Evolutionary conservation across 73 alveolate genomes (phyloP).

Genomic region (Stentor coeruleus): DNA sequence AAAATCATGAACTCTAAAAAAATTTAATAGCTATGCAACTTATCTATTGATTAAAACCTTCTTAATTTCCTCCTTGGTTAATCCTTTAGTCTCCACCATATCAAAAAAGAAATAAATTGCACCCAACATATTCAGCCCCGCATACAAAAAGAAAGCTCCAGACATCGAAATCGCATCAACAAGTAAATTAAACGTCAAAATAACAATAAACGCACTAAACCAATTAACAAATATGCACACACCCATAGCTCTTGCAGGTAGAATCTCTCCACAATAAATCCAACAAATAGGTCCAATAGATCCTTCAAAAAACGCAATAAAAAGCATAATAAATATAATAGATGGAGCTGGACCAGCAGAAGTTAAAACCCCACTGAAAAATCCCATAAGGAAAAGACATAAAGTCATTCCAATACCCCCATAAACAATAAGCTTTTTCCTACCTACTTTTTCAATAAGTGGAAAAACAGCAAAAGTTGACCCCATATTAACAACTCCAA

Average conservation of each 20-base stretch:
- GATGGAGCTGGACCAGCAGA: not conserved
- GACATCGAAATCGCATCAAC: not conserved
- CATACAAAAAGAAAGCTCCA: not conserved
- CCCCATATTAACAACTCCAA: not conserved
- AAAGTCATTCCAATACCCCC: not conserved
- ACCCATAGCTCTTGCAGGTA: not conserved
- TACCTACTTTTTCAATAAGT: not conserved
- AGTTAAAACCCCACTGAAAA: too few relatives aligned
- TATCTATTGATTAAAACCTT: too few relatives aligned
- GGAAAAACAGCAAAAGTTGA: not conserved
- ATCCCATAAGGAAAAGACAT: not conserved
- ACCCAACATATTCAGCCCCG: not conserved
- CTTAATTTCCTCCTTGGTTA: too few relatives aligned
- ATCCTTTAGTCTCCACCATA: slow-evolving; percentile 17
- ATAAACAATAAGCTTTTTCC: not conserved
- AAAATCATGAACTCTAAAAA: too few relatives aligned
- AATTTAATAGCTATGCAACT: too few relatives aligned
- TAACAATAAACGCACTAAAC: not conserved
- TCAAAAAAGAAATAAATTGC: not conserved
- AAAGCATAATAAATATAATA: not conserved
- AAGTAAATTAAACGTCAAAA: not conserved
- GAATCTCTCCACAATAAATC: slow-evolving; percentile 7
- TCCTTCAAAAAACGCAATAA: not conserved
- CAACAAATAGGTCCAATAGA: slow-evolving; percentile 18
- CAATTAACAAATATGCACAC: not conserved